A percentile compares a stretch with the other conserved stretches of the same genome.
phyloP scores from a whole-genome alignment of 805 yeast species.

The Lachancea fermentati region DNA sequence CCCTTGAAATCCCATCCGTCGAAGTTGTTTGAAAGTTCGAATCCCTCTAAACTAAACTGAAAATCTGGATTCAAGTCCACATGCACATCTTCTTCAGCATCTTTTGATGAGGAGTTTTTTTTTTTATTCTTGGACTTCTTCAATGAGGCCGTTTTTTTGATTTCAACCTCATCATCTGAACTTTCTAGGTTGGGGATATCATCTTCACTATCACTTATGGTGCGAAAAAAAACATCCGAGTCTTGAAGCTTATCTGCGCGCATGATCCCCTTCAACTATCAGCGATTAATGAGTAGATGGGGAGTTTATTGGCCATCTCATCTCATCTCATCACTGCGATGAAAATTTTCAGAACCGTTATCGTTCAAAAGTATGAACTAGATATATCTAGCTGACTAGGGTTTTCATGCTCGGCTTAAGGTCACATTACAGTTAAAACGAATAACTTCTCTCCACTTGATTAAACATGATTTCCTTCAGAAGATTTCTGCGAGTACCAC shows the following conservation, averaged over 20 bases:
- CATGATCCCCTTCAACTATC: conserved; percentile 1
- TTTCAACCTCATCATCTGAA: conserved; percentile 38
- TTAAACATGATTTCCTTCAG: conserved; percentile 21
- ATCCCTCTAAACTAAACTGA: conserved; percentile 60
- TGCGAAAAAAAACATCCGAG: conserved; percentile 52
- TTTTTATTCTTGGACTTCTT: conserved; percentile 23
- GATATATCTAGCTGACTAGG: too few relatives aligned
- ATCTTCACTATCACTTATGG: conserved; percentile 73
- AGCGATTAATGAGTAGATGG: not conserved
- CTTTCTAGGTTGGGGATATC: conserved; percentile 52
- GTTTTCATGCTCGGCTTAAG: too few relatives aligned
- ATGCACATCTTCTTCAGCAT: conserved; percentile 36
- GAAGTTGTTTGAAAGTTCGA: conserved; percentile 41
- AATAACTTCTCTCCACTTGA: too few relatives aligned
- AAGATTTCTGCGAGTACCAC: conserved; percentile 28
- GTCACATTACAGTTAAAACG: too few relatives aligned
- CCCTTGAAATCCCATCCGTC: conserved; percentile 84
- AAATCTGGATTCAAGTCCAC: conserved; percentile 70
- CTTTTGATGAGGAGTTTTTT: conserved; percentile 20
- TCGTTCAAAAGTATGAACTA: not conserved
- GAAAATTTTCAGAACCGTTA: conserved; percentile 5
- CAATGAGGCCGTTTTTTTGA: conserved; percentile 20
- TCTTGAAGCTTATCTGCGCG: conserved; percentile 19
- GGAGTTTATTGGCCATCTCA: conserved; percentile 8
- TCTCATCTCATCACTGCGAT: conserved; percentile 20